Percentiles rank a stretch among this genome's conserved stretches.
Conservation (phyloP, 2,329 filamentous ascomycete genomes). For the Podosphaera xanthii region DNA sequence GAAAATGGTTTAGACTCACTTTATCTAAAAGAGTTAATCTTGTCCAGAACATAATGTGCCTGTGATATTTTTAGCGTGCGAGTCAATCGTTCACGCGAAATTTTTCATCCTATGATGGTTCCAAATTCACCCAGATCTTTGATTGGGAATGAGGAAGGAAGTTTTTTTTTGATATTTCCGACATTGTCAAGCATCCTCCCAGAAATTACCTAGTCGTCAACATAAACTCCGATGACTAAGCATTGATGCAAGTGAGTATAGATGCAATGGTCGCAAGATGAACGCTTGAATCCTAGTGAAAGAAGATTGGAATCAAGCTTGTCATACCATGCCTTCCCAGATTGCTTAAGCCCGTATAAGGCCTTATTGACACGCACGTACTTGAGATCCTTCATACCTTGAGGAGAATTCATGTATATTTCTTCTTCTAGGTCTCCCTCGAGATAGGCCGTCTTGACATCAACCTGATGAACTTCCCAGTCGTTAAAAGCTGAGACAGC, state of each 20-base stretch:
- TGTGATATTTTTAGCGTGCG: not conserved
- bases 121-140: not conserved
- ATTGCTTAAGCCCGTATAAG: not conserved
- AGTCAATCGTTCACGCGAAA: not conserved
- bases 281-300: not conserved
- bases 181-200: not conserved
- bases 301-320: not conserved
- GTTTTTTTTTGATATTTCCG: not conserved
- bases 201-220: not conserved
- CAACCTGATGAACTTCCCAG: not conserved
- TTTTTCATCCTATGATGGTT: not conserved
- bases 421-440: not conserved
- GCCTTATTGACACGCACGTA: not conserved
- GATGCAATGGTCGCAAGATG: not conserved
- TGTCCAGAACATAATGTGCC: not conserved
- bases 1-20: not conserved
- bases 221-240: not conserved
- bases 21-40: not conserved
- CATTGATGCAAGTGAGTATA: not conserved
- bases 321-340: not conserved
- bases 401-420: not conserved
- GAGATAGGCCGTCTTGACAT: not conserved
- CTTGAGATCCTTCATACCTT: not conserved
- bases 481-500: not conserved
- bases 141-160: not conserved